Conservation (phyloP, 192 early-diverging fungal genomes). For the Podila clonocystis region DNA sequence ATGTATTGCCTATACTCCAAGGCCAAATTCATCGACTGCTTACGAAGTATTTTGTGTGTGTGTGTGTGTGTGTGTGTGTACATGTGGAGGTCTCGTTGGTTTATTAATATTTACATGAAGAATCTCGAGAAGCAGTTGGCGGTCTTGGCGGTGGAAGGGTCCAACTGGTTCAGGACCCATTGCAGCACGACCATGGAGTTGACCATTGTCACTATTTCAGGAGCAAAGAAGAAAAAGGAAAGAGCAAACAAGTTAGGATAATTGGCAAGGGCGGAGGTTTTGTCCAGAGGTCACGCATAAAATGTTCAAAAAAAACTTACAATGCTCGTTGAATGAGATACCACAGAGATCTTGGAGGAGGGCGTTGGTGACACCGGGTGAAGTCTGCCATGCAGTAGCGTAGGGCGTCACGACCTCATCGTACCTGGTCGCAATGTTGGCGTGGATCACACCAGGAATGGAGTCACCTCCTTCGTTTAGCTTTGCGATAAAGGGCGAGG, state of each 20-base stretch:
- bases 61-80: too few relatives aligned
- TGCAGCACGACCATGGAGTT: slow-evolving; percentile 31
- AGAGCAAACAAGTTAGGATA: neutral
- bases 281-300: neutral
- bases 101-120: neutral
- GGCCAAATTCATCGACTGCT: too few relatives aligned
- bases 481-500: slow-evolving; percentile 19
- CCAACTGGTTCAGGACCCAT: slow-evolving; percentile 35
- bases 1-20: too few relatives aligned
- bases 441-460: slow-evolving; percentile 22
- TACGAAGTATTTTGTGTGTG: too few relatives aligned
- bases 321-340: slow-evolving; percentile 36
- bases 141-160: slow-evolving; percentile 28
- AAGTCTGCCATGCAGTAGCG: slow-evolving; percentile 7
- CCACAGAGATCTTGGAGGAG: slow-evolving; percentile 28
- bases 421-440: slow-evolving; percentile 30
- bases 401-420: slow-evolving; percentile 42
- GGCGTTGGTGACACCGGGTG: slow-evolving; percentile 13
- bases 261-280: neutral
- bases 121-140: slow-evolving; percentile 27
- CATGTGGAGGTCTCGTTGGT: neutral
- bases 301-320: slow-evolving; percentile 9
- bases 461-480: slow-evolving; percentile 35
- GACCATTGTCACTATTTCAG: slow-evolving; percentile 21
- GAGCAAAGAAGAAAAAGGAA: neutral